Base-by-base conservation (phyloP, 2,329 filamentous ascomycete species). In the Rhytidhysteron rufulum region DNA sequence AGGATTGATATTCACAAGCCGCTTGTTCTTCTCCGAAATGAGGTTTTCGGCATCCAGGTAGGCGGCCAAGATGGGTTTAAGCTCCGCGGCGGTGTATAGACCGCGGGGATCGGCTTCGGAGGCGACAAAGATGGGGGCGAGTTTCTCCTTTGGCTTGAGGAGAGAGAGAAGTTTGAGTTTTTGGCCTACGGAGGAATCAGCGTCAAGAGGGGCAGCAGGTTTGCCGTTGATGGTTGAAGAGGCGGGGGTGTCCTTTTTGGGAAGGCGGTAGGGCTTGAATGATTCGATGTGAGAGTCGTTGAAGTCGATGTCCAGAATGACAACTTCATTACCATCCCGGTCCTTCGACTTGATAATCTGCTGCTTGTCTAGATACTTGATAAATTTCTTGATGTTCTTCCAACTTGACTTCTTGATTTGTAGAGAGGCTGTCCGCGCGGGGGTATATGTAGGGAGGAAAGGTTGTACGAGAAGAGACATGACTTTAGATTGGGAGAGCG, bases 331-430 rank as follows among this genome's bases (percentile, higher is more conserved):
- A 4, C 79, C 79, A 45, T 75, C 78, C 25, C 78, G 73, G 36
- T 85, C 82, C 56, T 85, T 85, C 33, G 73, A 74, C 53, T 81
- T 83, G 49, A 83, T 61, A n/a, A 85, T 66, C 15, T 70, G 59
- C 34, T 78, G 67, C 59, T 85, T 85, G 58, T 85, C 81, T 8
- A 86, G 68, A 39, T 77, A 69, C 51, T 85, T 85, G 62, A 85
- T 76, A 57, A 85, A 85, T 49, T 83, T 85, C 55, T 80, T 82
- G 44, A 82, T 74, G 45, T 78, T 85, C 64, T 85, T 85, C 78
- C 79, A 85, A 45, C 77, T 81, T 3, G 80, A 82, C 63, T 85
- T 85, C 55, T 85, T 85, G 61, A 85, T 82, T 48, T 82, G 78
- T 38, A 82, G 74, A 44, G 71, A 78, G 41, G 74, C 74, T 2